Conservation (phyloP, 331 rosid genomes). For the Telfairia occidentalis region DNA sequence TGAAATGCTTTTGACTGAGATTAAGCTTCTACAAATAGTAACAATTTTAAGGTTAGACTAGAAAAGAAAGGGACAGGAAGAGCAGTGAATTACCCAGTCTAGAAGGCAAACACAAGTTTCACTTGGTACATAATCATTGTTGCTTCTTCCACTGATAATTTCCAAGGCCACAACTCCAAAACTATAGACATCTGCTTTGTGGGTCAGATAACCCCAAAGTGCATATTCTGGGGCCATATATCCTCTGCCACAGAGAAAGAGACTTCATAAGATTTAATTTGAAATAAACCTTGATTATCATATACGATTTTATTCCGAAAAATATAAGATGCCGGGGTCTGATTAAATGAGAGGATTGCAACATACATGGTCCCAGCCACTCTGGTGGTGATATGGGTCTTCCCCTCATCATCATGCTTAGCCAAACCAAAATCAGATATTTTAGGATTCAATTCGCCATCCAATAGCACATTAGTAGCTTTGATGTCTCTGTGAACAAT, state of each 20-base stretch:
- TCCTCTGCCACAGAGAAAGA: constrained; percentile 23
- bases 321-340: not conserved
- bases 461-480: constrained; percentile 34
- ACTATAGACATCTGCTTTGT: constrained; percentile 45
- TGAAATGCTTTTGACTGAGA: not conserved
- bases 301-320: not conserved
- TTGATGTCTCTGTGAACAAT: constrained; percentile 46
- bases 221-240: constrained; percentile 61
- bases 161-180: constrained; percentile 40
- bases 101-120: constrained; percentile 33
- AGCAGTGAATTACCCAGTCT: constrained; percentile 33
- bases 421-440: constrained; percentile 47
- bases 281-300: not conserved
- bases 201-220: constrained; percentile 35
- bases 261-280: not conserved
- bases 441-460: constrained; percentile 27
- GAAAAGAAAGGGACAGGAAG: not conserved
- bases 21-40: not conserved
- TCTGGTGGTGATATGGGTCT: constrained; percentile 36
- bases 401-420: constrained; percentile 30
- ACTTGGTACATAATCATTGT: constrained; percentile 26
- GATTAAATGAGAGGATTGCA: not conserved
- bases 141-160: constrained; percentile 30
- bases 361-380: constrained; percentile 43
- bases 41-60: not conserved